A percentile compares a stretch with the other conserved stretches of the same genome.
Conservation (phyloP, 345 rosid species). For the Populus nigra region DNA sequence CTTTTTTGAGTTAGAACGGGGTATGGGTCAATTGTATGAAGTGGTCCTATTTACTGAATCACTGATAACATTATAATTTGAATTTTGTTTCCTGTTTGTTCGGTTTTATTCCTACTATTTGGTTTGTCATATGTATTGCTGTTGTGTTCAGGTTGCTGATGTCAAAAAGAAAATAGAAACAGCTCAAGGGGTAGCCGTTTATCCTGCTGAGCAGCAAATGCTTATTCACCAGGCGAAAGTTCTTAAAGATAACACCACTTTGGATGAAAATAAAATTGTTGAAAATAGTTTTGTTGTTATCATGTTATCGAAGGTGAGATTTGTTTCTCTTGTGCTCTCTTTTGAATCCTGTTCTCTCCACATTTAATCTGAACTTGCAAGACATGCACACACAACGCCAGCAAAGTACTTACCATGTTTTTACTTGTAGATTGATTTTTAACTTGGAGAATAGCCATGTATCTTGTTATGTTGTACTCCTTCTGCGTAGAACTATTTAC, state of each 20-base stretch:
- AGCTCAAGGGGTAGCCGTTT: conserved; percentile 58
- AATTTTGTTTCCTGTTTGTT: background rate
- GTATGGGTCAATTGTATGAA: too few relatives aligned
- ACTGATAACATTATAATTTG: background rate
- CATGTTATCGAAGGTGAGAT: conserved; percentile 70
- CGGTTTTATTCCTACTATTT: background rate
- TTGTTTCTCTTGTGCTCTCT: background rate
- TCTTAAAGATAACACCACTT: conserved; percentile 69
- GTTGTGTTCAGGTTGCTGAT: conserved; percentile 52
- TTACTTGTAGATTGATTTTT: background rate
- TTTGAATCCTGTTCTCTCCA: background rate
- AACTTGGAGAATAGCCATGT: background rate
- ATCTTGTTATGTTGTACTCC: background rate
- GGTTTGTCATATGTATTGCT: background rate
- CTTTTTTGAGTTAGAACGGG: too few relatives aligned
- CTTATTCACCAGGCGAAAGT: conserved; percentile 86
- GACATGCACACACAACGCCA: background rate
- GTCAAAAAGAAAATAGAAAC: conserved; percentile 76
- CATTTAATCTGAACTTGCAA: background rate
- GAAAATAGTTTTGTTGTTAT: conserved; percentile 79
- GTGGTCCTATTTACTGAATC: too few relatives aligned
- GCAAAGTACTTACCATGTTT: background rate
- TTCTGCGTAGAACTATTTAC: background rate
- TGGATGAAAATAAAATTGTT: conserved; percentile 66
- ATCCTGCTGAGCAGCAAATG: conserved; percentile 73